Percentiles rank a stretch among this genome's conserved stretches.
Evolutionary conservation across 768 basidiomycete species (phyloP).

Genomic region (Paxillus involutus): DNA sequence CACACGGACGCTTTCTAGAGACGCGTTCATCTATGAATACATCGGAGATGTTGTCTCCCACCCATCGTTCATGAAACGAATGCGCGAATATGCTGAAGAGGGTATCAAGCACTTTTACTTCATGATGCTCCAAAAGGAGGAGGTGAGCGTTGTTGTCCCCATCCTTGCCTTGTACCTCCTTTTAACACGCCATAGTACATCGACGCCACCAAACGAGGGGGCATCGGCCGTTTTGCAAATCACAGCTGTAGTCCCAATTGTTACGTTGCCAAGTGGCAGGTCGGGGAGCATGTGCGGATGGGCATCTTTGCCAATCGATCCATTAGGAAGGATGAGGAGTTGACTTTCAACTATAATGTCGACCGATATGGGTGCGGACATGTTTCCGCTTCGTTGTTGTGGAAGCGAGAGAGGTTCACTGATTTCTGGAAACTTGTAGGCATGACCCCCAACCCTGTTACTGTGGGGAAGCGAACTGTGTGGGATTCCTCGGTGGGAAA

Average conservation of each 20-base stretch:
- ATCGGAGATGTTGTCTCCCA: slow-evolving; percentile 95
- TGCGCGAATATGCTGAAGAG: slow-evolving; percentile 90
- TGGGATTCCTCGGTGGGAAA: slow-evolving; percentile 96
- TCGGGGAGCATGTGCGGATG: slow-evolving; percentile 89
- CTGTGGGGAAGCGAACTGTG: slow-evolving; percentile 93
- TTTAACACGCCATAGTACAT: slow-evolving; percentile 63
- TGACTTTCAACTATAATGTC: slow-evolving; percentile 99
- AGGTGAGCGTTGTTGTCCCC: slow-evolving; percentile 53
- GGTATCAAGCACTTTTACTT: slow-evolving; percentile 98
- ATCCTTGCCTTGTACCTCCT: neutral
- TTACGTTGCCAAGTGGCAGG: slow-evolving; percentile 97
- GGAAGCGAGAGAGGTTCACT: neutral
- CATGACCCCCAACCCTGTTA: slow-evolving; percentile 95
- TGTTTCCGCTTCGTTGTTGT: neutral
- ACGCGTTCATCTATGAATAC: slow-evolving; percentile 95
- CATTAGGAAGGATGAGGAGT: slow-evolving; percentile 78
- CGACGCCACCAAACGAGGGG: slow-evolving; percentile 96
- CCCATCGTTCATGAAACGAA: slow-evolving; percentile 84
- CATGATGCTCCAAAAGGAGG: slow-evolving; percentile 99
- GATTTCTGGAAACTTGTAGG: slow-evolving; percentile 36
- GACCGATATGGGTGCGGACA: slow-evolving; percentile 91
- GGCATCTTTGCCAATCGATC: slow-evolving; percentile 92
- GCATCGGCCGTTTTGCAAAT: slow-evolving; percentile 96
- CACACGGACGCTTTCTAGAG: slow-evolving; percentile 46
- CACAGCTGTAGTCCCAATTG: slow-evolving; percentile 98